phyloP scores from a whole-genome alignment of 768 basidiomycete species.

The Rhizopogon roseolus region DNA sequence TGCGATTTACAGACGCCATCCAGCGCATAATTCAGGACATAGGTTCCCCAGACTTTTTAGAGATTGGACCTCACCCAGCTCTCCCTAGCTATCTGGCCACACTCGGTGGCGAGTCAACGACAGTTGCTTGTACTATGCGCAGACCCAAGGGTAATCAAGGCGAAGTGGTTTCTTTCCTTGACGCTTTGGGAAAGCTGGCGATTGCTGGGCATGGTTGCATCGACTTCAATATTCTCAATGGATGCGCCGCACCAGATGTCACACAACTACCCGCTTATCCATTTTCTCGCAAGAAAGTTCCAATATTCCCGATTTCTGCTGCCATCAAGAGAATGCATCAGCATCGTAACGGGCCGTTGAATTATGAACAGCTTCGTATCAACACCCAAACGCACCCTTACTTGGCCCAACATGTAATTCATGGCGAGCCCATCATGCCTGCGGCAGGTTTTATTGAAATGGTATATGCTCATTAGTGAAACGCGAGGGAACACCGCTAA shows the following conservation, averaged over 20 bases:
- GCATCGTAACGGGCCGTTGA: slow-evolving; percentile 30
- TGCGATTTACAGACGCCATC: slow-evolving; percentile 32
- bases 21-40: slow-evolving; percentile 19
- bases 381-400: slow-evolving; percentile 33
- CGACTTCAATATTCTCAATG: slow-evolving; percentile 28
- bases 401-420: slow-evolving; percentile 40
- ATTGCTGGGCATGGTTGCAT: slow-evolving; percentile 24
- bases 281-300: slow-evolving; percentile 19
- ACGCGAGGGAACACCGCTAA: no score
- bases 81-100: background rate
- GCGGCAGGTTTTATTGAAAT: slow-evolving; percentile 40
- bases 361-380: slow-evolving; percentile 29
- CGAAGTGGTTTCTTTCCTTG: slow-evolving; percentile 22
- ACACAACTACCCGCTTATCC: slow-evolving; percentile 8
- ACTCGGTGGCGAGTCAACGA: background rate
- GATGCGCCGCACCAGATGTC: slow-evolving; percentile 1
- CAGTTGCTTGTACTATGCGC: background rate
- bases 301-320: slow-evolving; percentile 11
- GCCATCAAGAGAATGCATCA: slow-evolving; percentile 14
- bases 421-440: slow-evolving; percentile 41
- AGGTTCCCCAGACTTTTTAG: slow-evolving; percentile 7
- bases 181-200: slow-evolving; percentile 25
- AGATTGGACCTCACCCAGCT: slow-evolving; percentile 16
- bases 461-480: slow-evolving; percentile 18
- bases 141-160: slow-evolving; percentile 1